phyloP scores from a whole-genome alignment of 768 basidiomycete genomes.

The Calocybe gangraenosa region DNA sequence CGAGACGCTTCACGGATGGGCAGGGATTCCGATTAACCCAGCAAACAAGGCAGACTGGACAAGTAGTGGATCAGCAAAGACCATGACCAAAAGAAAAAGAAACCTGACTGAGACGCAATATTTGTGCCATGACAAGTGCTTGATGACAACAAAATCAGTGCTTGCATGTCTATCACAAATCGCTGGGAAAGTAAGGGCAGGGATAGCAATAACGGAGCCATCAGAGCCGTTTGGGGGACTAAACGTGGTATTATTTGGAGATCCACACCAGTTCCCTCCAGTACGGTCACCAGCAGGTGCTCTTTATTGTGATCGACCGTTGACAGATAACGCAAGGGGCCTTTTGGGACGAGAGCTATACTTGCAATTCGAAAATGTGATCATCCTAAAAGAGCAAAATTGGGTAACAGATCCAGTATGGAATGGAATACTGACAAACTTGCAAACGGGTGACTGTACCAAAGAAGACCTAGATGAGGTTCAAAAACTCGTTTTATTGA shows the following conservation, averaged over 20 bases:
- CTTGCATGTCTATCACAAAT: constrained; percentile 18
- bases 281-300: constrained; percentile 22
- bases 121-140: constrained; percentile 35
- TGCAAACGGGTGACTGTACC: not conserved
- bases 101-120: constrained; percentile 14
- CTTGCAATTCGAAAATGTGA: constrained; percentile 22
- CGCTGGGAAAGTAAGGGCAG: constrained; percentile 9
- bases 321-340: constrained; percentile 15
- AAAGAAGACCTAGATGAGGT: not conserved
- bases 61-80: not conserved
- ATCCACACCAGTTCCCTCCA: constrained; percentile 44
- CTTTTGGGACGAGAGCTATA: constrained; percentile 18
- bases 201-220: constrained; percentile 1
- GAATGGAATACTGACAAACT: not conserved
- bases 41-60: not conserved
- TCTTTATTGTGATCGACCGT: constrained; percentile 16
- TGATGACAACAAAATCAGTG: constrained; percentile 25
- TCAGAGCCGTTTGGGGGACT: constrained; percentile 29
- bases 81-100: constrained; percentile 4
- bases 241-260: constrained; percentile 35
- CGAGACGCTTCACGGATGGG: constrained; percentile 28
- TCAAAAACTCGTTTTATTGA: not conserved
- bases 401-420: constrained; percentile 23
- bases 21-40: constrained; percentile 15
- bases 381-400: too few relatives aligned